phyloP scores from a whole-genome alignment of 441 rosid genomes.

The Pelargonium cotyledonis region DNA sequence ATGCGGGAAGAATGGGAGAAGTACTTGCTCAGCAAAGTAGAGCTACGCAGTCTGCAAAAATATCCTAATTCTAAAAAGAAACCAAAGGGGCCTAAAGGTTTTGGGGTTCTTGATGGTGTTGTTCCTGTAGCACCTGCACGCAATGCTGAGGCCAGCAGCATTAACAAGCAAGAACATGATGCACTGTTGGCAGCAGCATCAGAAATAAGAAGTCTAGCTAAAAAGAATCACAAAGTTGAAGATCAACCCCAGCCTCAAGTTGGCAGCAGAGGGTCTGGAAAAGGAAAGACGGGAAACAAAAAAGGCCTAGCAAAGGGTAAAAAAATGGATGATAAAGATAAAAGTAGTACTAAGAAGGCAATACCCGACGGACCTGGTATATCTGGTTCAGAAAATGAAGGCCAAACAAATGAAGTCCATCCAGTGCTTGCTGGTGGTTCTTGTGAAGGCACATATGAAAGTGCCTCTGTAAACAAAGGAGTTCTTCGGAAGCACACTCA shows the following conservation, averaged over 20 bases:
- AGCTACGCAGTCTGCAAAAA: conserved; percentile 51
- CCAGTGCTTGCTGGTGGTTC: conserved; percentile 15
- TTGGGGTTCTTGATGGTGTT: conserved; percentile 89
- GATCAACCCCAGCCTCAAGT: conserved; percentile 36
- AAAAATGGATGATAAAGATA: conserved; percentile 26
- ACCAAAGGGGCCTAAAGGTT: conserved; percentile 70
- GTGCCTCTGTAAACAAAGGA: conserved; percentile 20
- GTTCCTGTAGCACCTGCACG: conserved; percentile 54
- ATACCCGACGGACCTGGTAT: conserved; percentile 30
- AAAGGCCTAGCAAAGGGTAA: conserved; percentile 29
- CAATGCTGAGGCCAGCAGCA: conserved; percentile 60
- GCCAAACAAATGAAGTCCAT: conserved; percentile 28
- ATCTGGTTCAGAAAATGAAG: conserved; percentile 32
- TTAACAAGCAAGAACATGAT: conserved; percentile 65
- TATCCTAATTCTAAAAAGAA: conserved; percentile 60
- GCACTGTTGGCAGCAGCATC: conserved; percentile 79
- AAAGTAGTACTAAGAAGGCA: conserved; percentile 25
- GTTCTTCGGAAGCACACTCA: conserved; percentile 25
- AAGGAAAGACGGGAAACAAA: conserved; percentile 17
- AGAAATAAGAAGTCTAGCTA: conserved; percentile 45
- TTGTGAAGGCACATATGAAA: conserved; percentile 14
- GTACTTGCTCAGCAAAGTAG: conserved; percentile 78
- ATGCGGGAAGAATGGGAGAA: conserved; percentile 93
- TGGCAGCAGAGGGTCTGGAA: conserved; percentile 26
- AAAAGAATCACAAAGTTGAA: conserved; percentile 30